phyloP scores from a whole-genome alignment of 176 grass and related monocot genomes.

The Oryza glumipatula region DNA sequence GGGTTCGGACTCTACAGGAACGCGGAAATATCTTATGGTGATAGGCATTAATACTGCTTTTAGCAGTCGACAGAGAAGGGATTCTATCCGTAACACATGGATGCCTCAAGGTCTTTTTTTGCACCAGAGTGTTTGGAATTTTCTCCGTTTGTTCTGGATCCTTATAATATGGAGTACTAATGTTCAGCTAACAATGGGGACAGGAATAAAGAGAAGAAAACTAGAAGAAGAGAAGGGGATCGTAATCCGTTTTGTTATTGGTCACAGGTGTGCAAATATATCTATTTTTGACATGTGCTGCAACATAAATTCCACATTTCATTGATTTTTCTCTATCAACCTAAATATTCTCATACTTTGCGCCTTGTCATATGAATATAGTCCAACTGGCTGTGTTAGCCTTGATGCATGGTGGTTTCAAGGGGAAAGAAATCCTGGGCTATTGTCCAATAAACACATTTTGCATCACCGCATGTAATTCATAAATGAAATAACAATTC shows the following conservation, averaged over 20 bases:
- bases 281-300: not conserved
- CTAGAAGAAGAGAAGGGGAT: slow-evolving; percentile 88
- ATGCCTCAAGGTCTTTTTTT: slow-evolving; percentile 81
- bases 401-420: not conserved
- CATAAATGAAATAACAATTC: not conserved
- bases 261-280: slow-evolving; percentile 70
- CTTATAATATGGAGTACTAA: slow-evolving; percentile 19
- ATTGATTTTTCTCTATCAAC: not conserved
- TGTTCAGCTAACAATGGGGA: slow-evolving; percentile 1
- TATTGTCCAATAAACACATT: not conserved
- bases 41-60: slow-evolving; percentile 96
- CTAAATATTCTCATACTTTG: not conserved
- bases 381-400: not conserved
- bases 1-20: slow-evolving; percentile 47
- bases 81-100: slow-evolving; percentile 92
- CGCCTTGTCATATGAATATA: not conserved
- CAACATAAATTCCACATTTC: not conserved
- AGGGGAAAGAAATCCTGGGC: not conserved
- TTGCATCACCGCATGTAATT: not conserved
- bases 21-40: slow-evolving; percentile 83
- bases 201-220: slow-evolving; percentile 77
- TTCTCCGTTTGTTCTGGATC: slow-evolving; percentile 4
- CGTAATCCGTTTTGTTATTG: slow-evolving; percentile 89
- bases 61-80: slow-evolving; percentile 85
- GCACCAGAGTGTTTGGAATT: not conserved